These are phyloP conservation scores for Trichophyton equinum DNA, from an alignment of 2,329 filamentous ascomycete genomes.

Conservation along the genomic window DNA sequence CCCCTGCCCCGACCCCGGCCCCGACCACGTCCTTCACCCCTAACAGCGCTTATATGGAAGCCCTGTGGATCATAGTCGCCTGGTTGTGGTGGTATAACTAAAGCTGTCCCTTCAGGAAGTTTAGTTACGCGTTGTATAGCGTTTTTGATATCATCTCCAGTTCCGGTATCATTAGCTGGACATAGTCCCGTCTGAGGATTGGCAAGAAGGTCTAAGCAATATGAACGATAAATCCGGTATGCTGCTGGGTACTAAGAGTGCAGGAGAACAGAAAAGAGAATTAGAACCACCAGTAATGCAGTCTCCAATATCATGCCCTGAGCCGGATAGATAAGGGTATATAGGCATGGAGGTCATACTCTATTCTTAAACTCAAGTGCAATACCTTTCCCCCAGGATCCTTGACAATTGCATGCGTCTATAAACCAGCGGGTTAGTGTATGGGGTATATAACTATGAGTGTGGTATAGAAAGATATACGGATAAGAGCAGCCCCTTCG, in stretches of 20 bases:
- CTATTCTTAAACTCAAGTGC: conserved; percentile 38
- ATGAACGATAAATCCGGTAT: conserved; percentile 34
- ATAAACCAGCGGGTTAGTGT: neutral
- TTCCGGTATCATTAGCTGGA: neutral
- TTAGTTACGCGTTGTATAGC: conserved; percentile 6
- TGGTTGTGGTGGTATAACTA: conserved; percentile 42
- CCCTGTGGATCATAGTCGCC: conserved; percentile 16
- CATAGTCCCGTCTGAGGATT: conserved; percentile 10
- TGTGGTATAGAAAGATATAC: conserved; percentile 17
- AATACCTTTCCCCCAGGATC: conserved; percentile 48
- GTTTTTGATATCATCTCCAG: neutral
- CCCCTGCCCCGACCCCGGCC: neutral
- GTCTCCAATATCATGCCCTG: neutral
- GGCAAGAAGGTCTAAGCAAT: conserved; percentile 31
- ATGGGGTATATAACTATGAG: neutral
- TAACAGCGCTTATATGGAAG: neutral
- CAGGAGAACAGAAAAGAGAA: neutral
- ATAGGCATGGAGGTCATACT: conserved; percentile 13
- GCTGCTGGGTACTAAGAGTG: conserved; percentile 38
- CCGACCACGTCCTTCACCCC: neutral
- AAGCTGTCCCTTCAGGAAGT: conserved; percentile 35
- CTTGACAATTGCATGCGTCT: conserved; percentile 49
- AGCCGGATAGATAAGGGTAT: neutral
- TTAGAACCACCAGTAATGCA: neutral
- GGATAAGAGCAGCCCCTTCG: conserved; percentile 39